Base-by-base conservation (phyloP, 768 basidiomycete genomes). In the Clitopilus hobsonii region DNA sequence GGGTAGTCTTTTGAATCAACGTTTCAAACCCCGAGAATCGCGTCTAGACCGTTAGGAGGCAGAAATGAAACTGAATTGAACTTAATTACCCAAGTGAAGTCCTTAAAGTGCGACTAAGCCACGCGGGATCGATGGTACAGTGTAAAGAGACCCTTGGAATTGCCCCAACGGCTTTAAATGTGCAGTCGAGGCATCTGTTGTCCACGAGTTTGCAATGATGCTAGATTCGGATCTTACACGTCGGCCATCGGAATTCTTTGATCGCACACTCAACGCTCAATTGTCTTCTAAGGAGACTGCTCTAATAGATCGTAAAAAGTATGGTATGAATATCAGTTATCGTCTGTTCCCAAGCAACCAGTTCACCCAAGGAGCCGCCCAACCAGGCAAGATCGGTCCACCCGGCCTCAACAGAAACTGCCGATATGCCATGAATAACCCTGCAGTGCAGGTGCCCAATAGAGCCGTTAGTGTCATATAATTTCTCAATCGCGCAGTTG, bases 401-500 rank as follows among this genome's bases (percentile, higher is more conserved):
- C 86, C 85, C 41, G 88, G 85, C 53, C 83, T 74, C 67, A 82
- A 59, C 61, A n/a, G n/a, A n/a, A 89, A 68, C 62, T 82, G 85
- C 72, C 91, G 82, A 69, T 85, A 84, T 51, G 85, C 65, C 74
- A 91, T 75, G 56, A 91, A 70, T 64, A 89, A 60, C 25, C 83
- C 86, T n/a, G 86, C 88, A 28, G 86, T 82, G 58, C 83, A 75
- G 29, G 89, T 88, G 23, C 89, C 90, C 29, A 92, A 60, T 56
- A 90, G 60, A 54, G 89, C 89, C 18, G 88, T 87, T 58, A 89
- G 56, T 49, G 83, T 83, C 58, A 91, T 72, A 67, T 90, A 90
- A 74, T 78, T 83, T 69, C 84, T 80, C 62, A 94, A 67, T 61
- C 84, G 80, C 60, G 83, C 80, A 47, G 84, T 79, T 13, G 86